A percentile compares a stretch with the other conserved stretches of the same genome.
Evolutionary conservation across 345 rosid genomes (phyloP).

Genomic region (Odontarrhena argentea): DNA sequence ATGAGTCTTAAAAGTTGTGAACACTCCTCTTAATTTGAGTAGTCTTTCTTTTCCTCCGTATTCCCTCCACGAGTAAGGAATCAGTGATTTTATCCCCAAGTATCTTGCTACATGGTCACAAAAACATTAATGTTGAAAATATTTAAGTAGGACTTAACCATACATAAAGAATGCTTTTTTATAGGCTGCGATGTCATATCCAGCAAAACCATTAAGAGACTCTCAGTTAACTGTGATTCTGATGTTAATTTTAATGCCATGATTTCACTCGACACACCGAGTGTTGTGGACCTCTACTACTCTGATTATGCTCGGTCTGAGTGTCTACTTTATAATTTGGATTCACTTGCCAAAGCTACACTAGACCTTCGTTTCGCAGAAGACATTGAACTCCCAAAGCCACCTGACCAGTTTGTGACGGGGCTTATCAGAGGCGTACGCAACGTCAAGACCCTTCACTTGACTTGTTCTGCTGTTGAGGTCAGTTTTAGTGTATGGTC

Average conservation of each 20-base stretch:
- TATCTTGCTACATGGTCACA: constrained; percentile 53
- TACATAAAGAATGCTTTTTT: too few species aligned
- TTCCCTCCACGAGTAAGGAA: constrained; percentile 57
- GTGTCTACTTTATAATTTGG: not conserved
- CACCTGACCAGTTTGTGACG: not conserved
- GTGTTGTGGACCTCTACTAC: not conserved
- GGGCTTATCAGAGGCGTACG: not conserved
- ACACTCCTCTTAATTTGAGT: constrained; percentile 79
- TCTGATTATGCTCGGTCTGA: not conserved
- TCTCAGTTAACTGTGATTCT: too few species aligned
- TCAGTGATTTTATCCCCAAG: constrained; percentile 65
- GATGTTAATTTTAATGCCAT: too few species aligned
- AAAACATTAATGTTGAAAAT: not conserved
- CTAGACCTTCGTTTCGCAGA: not conserved
- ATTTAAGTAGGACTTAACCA: too few species aligned
- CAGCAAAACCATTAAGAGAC: too few species aligned
- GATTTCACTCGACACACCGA: too few species aligned
- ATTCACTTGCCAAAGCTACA: not conserved
- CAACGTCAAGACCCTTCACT: not conserved
- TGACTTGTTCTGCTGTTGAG: not conserved
- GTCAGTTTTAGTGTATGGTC: not conserved
- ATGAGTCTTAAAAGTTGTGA: constrained; percentile 44
- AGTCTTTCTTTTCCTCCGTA: constrained; percentile 35
- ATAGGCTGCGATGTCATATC: too few species aligned
- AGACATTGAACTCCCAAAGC: not conserved